A percentile compares a stretch with the other conserved stretches of the same genome.
phyloP scores from a whole-genome alignment of 2,329 filamentous ascomycete species.

The Cryphonectria naterciae region DNA sequence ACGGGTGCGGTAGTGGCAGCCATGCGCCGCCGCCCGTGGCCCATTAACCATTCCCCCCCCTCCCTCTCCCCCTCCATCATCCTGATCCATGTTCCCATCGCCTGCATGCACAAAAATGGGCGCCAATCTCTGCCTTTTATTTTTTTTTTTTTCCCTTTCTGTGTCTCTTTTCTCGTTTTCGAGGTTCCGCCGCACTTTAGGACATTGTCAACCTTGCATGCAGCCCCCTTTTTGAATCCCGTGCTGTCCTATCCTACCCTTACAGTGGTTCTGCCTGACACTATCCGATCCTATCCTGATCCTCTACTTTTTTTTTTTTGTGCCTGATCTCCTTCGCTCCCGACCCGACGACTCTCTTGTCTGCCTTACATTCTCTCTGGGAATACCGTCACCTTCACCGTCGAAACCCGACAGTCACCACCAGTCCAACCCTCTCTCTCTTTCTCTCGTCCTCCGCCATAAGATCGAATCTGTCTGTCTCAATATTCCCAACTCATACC shows the following conservation, averaged over 20 bases:
- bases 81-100: constrained; percentile 5
- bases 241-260: neutral
- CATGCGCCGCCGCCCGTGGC: neutral
- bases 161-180: constrained; percentile 1
- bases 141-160: neutral
- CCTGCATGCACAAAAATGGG: constrained; percentile 12
- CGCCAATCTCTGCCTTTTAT: constrained; percentile 11
- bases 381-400: constrained; percentile 1
- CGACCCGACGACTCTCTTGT: neutral
- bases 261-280: neutral
- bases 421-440: neutral
- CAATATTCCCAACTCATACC: neutral
- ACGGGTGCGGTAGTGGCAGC: neutral
- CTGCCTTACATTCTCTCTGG: constrained; percentile 1
- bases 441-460: neutral
- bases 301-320: neutral
- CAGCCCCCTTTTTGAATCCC: constrained; percentile 6
- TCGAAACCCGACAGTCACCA: constrained; percentile 1
- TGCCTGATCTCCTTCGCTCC: neutral
- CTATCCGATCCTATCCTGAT: neutral
- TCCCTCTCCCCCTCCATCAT: neutral
- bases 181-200: constrained; percentile 3
- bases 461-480: neutral
- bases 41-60: neutral
- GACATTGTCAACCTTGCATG: constrained; percentile 7